Conservation (phyloP, 352 stramenopile genomes). For the Globisporangium nunn region DNA sequence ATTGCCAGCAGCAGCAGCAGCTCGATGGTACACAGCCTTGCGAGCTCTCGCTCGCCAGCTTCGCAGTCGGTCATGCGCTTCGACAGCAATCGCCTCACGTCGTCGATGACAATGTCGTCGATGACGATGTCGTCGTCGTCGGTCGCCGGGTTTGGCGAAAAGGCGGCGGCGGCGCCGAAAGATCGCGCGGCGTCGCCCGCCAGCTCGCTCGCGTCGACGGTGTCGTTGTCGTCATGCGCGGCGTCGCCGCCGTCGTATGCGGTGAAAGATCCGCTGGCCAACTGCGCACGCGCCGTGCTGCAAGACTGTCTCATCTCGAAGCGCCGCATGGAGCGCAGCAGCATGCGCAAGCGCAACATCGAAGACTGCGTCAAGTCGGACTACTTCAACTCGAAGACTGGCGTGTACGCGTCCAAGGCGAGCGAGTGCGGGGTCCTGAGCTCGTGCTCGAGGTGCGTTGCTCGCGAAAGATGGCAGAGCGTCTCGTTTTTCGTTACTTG, state of each 20-base stretch:
- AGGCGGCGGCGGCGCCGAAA: constrained; percentile 4
- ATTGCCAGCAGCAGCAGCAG: background rate
- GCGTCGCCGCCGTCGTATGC: constrained; percentile 32
- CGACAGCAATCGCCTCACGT: constrained; percentile 4
- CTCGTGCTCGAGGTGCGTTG: constrained; percentile 39
- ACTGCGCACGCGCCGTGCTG: constrained; percentile 54
- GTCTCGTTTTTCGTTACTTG: background rate
- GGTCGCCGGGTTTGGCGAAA: background rate
- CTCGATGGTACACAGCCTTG: background rate
- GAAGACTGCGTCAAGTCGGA: constrained; percentile 39
- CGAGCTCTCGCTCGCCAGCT: background rate
- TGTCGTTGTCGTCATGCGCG: constrained; percentile 29
- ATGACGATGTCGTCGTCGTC: background rate
- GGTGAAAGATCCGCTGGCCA: constrained; percentile 43
- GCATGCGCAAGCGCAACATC: constrained; percentile 57
- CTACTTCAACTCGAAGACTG: constrained; percentile 25
- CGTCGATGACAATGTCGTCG: background rate
- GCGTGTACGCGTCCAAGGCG: constrained; percentile 29
- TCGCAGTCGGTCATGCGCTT: constrained; percentile 4
- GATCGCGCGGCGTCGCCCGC: constrained; percentile 14
- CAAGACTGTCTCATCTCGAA: constrained; percentile 65
- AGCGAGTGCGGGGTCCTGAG: constrained; percentile 34
- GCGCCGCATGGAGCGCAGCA: constrained; percentile 44
- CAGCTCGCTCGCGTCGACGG: constrained; percentile 32
- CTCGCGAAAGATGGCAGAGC: background rate